Base-by-base conservation (phyloP, 2,329 filamentous ascomycete species). In the Colletotrichum sp. region DNA sequence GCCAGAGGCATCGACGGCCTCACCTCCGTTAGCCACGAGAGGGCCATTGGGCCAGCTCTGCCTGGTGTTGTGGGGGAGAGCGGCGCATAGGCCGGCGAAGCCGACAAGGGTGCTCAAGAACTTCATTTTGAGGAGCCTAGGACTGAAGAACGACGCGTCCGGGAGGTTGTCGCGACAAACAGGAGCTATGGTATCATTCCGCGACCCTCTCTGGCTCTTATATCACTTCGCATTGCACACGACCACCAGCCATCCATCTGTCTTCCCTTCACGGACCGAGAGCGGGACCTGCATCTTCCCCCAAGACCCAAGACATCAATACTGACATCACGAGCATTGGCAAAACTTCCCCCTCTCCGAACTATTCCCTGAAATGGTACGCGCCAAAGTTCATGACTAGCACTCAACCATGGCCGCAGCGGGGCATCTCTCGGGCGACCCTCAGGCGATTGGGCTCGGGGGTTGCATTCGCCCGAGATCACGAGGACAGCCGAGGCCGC, bases 1-100 rank as follows among this genome's bases (percentile, higher is more conserved):
- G 48, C 86, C 86, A 0, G 83, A 82, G 2, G 85, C 82, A 75
- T 89, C 85, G 59, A 84, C 83, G 66, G 90, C 87, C 79, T 84
- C 85, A 3, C 86, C 82, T 2, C 85, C 88, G 0, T 83, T 82
- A 28, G 85, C 81, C 72, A 81, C 81, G 44, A 90, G 84, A 1
- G 88, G 88, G 0, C 84, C 86, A 39, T 87, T 84, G 26, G 86
- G 86, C 86, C 86, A 88, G 22, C 81, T 55, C 22, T 75, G 66
- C 10, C 74, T 62, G 32, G 62, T 26, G 62, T 64, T 67, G 22
- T 73, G 63, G 16, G 76, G 69, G 8, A 77, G 60, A 36, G 75
- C 66, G 34, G 32, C 64, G 72, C 57, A 71, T 6, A 76, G 68
- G 69, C 78, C 63, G 52, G 75, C 64, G 28, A 81, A 48, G n/a